phyloP scores from a whole-genome alignment of 164 flowering plant species.

The Magnolia kwangsiensis region DNA sequence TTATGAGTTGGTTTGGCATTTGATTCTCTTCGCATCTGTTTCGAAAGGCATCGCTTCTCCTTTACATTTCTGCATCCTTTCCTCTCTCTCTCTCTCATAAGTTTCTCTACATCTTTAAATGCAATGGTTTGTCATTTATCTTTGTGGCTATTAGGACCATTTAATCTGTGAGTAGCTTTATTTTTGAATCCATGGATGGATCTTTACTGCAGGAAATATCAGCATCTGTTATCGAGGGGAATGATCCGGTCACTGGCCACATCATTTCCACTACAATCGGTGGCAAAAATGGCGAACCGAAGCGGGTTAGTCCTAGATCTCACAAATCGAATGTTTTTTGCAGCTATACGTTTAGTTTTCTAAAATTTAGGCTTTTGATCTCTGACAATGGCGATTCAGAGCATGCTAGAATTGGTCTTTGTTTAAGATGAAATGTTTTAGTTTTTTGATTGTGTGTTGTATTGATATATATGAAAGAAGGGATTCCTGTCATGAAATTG shows the following conservation, averaged over 20 bases:
- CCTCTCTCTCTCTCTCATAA: background rate
- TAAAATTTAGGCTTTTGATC: background rate
- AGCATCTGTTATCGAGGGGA: constrained; percentile 61
- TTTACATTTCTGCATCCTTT: constrained; percentile 4
- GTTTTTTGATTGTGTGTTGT: background rate
- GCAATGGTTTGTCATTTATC: constrained; percentile 2
- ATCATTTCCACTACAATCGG: constrained; percentile 91
- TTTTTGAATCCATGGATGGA: background rate
- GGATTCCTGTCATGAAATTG: background rate
- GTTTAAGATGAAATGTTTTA: background rate
- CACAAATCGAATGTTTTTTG: background rate
- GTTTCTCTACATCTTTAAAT: background rate
- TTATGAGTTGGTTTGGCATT: constrained; percentile 5
- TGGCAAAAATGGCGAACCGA: constrained; percentile 90
- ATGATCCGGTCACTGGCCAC: constrained; percentile 81
- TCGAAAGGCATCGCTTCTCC: constrained; percentile 11
- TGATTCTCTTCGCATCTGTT: constrained; percentile 17
- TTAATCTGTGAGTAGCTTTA: background rate
- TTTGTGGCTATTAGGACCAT: background rate
- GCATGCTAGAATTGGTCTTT: too few relatives aligned
- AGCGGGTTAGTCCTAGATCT: constrained; percentile 42
- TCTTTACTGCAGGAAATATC: constrained; percentile 58
- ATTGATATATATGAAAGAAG: background rate
- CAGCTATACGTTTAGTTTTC: background rate
- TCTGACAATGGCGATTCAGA: background rate